phyloP scores from a whole-genome alignment of 73 alveolate species.

The Paramecium tetraurelia region DNA sequence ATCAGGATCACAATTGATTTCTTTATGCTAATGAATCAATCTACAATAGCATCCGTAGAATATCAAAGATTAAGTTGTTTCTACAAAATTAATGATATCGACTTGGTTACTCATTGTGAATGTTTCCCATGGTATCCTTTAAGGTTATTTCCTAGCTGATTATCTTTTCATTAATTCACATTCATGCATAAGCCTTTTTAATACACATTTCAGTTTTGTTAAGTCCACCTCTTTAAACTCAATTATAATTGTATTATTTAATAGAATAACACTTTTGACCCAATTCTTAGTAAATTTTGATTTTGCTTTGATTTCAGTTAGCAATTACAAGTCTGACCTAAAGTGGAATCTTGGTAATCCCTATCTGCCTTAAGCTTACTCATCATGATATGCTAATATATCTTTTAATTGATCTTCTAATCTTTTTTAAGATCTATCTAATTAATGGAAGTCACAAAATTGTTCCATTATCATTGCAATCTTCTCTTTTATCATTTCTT shows the following conservation, averaged over 20 bases:
- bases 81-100: background rate
- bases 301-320: background rate
- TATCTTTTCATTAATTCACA: background rate
- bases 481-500: background rate
- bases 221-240: background rate
- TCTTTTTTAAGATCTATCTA: background rate
- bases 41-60: background rate
- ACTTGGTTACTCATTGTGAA: background rate
- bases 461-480: background rate
- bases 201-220: background rate
- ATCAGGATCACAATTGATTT: conserved; percentile 12
- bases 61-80: background rate
- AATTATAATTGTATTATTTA: background rate
- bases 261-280: background rate
- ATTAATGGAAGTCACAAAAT: background rate
- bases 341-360: background rate
- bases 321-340: background rate
- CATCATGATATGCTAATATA: background rate
- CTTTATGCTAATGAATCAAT: background rate
- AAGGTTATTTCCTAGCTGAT: background rate
- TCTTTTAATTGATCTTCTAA: background rate
- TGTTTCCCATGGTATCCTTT: background rate
- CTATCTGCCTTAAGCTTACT: background rate
- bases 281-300: background rate
- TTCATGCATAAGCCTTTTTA: conserved; percentile 26